A percentile compares a stretch with the other conserved stretches of the same genome.
Conservation (phyloP, 768 basidiomycete species). For the Tremella mesenterica region DNA sequence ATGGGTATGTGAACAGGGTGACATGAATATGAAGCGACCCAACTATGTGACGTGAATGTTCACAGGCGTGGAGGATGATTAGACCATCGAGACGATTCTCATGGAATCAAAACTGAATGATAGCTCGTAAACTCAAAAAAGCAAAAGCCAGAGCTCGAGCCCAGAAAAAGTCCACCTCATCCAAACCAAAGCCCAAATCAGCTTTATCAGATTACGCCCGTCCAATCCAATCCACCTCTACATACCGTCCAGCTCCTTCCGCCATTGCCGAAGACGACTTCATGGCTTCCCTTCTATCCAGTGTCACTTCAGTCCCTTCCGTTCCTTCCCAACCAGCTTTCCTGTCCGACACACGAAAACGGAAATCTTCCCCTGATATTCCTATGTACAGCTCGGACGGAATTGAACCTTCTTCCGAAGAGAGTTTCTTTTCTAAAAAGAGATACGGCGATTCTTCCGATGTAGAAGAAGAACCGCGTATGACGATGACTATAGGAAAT, state of each 20-base stretch:
- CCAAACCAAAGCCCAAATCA: constrained; percentile 48
- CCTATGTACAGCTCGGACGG: constrained; percentile 35
- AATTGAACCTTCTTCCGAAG: constrained; percentile 32
- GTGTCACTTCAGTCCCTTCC: constrained; percentile 38
- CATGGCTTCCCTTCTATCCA: constrained; percentile 69
- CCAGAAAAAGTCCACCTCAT: constrained; percentile 1
- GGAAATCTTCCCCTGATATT: constrained; percentile 45
- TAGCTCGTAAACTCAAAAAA: constrained; percentile 31
- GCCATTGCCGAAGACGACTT: constrained; percentile 80
- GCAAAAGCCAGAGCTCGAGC: constrained; percentile 20
- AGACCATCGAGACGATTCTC: no score
- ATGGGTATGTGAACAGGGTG: no score
- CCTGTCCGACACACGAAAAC: constrained; percentile 50
- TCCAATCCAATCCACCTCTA: constrained; percentile 47
- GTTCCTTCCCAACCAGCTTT: constrained; percentile 4
- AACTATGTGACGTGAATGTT: no score
- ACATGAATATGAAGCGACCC: no score
- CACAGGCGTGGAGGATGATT: no score
- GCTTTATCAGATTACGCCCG: constrained; percentile 35
- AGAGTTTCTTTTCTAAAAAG: constrained; percentile 20
- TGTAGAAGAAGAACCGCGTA: constrained; percentile 29
- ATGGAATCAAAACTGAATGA: no score
- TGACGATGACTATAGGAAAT: constrained; percentile 13
- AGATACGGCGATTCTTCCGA: constrained; percentile 35
- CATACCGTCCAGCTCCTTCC: constrained; percentile 68